Evolutionary conservation across 2,329 filamentous ascomycete species (phyloP), one percentile per base, ranked within the genome.

Genomic region (Orbilia blumenaviensis): DNA sequence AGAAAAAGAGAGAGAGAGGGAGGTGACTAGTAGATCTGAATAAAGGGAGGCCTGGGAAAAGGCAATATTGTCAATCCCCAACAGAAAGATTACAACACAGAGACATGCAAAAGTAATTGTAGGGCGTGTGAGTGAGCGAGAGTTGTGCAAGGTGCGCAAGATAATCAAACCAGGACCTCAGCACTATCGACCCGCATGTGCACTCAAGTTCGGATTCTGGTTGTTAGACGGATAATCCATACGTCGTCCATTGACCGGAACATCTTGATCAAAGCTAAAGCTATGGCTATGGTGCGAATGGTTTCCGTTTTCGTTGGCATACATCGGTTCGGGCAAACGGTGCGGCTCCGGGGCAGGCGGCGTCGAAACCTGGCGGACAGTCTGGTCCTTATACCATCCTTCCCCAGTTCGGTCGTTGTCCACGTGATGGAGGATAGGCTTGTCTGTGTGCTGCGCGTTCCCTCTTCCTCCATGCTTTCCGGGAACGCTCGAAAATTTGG

Each of bases 331-430:
- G 83, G 82, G 42, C 84, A 84, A 21, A 81, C 82, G 36, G 79
- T 78, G 25, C 8, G 84, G 42, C 85, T 85, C 3, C 84, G 84
- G 38, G 84, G 84, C 76, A 1, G 85, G 84, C 4, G 88, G 86
- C 1, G 85, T 87, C 36, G 84, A 86, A 34, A 96, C 89, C 71
- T 94, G 91, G 56, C 93, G 89, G 42, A 94, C 93, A 56, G 91
- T 93, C 78, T 89, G 90, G 83, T 96, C 93, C 81, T 92, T 91
- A 80, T 93, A 90, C 89, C 91, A 93, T 3, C 92, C 87, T 32
- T 84, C 84, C 36, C 86, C 86, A 81, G 89, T 87, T 21, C 91
- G 88, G 81, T 98, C 94, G n/a, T 91, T 92, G 81, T 97, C 94
- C 62, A 97, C 92, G 69, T 91, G 81, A 84, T 89, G 73, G 85